Percentiles rank a stretch among this genome's conserved stretches.
These are phyloP conservation scores for Dactylonectria estremocensis DNA, from an alignment of 2,329 filamentous ascomycete species.

Conservation along the genomic window DNA sequence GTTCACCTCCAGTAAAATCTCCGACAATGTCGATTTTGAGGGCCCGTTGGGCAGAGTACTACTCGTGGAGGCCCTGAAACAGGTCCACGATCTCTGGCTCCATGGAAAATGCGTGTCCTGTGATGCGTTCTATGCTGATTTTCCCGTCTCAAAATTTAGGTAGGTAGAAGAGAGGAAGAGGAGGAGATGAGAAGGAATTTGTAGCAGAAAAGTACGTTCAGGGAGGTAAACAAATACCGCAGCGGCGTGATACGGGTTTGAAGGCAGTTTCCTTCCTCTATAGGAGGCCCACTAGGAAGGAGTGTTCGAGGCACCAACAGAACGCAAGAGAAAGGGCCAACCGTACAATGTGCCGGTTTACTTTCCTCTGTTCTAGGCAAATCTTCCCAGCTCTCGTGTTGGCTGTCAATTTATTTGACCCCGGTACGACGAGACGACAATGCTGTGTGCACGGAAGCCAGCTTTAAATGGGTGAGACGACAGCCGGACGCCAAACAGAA, in stretches of 20 bases:
- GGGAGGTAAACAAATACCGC: neutral
- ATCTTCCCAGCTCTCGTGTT: too few species aligned
- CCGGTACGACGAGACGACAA: too few species aligned
- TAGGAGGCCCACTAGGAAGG: neutral
- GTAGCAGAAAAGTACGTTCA: neutral
- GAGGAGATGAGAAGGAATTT: neutral
- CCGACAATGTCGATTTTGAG: conserved; percentile 75
- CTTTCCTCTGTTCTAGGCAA: neutral
- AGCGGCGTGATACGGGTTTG: neutral
- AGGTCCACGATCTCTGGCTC: neutral
- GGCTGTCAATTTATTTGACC: too few species aligned
- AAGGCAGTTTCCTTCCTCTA: neutral
- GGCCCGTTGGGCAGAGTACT: conserved; percentile 24
- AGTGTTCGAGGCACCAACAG: neutral
- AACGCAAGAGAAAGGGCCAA: neutral
- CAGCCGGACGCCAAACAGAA: neutral
- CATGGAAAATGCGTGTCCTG: neutral
- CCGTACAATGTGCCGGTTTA: neutral
- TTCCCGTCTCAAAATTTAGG: neutral
- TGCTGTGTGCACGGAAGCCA: too few species aligned
- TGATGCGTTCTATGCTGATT: neutral
- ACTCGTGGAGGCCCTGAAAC: conserved; percentile 22
- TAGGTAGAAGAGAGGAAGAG: neutral
- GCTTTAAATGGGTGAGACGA: neutral
- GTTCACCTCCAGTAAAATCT: conserved; percentile 81